A percentile compares a stretch with the other conserved stretches of the same genome.
Evolutionary conservation across 78 protist species (phyloP).

Genomic region (Dictyostelium discoideum): DNA sequence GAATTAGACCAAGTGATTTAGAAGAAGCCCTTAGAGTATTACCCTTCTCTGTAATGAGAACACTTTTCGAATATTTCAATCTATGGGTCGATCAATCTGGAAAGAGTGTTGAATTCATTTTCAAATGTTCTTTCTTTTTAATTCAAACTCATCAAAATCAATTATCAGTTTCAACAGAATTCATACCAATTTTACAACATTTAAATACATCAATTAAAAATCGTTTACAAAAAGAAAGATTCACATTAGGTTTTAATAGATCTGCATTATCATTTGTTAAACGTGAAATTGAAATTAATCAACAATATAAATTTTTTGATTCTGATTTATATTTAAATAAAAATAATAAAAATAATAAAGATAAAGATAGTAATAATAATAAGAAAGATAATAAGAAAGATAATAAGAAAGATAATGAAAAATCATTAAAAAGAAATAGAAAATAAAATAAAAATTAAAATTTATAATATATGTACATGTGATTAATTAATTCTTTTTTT

Average conservation of each 20-base stretch:
- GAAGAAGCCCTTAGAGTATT: slow-evolving; percentile 25
- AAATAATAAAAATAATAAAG: background rate
- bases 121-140: slow-evolving; percentile 73
- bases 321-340: background rate
- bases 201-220: slow-evolving; percentile 27
- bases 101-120: slow-evolving; percentile 8
- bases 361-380: background rate
- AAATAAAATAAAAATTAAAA: background rate
- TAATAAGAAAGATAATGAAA: background rate
- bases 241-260: slow-evolving; percentile 67
- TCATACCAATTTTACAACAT: background rate
- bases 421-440: background rate
- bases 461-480: too few relatives aligned
- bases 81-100: background rate
- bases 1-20: slow-evolving; percentile 39
- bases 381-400: too few relatives aligned
- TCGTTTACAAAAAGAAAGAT: slow-evolving; percentile 25
- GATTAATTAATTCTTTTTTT: too few relatives aligned
- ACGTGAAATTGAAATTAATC: slow-evolving; percentile 59
- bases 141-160: slow-evolving; percentile 69
- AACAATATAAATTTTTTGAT: slow-evolving; percentile 57
- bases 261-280: slow-evolving; percentile 60
- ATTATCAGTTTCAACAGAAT: slow-evolving; percentile 9
- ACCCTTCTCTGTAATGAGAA: slow-evolving; percentile 25
- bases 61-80: background rate